A percentile compares a stretch with the other conserved stretches of the same genome.
Evolutionary conservation across 2,329 filamentous ascomycete species (phyloP).

Genomic region (Aureobasidium sp.): DNA sequence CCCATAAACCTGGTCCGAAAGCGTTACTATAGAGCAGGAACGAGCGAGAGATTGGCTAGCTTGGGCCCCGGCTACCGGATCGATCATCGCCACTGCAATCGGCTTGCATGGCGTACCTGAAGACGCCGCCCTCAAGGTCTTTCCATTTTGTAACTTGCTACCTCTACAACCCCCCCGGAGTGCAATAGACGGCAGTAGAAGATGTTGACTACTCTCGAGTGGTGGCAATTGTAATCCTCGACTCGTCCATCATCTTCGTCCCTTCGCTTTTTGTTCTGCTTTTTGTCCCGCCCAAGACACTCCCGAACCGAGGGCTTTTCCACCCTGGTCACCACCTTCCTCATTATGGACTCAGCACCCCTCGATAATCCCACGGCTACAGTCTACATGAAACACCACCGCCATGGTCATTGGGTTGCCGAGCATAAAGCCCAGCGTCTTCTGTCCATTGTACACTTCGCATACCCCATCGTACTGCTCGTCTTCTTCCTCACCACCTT

Average conservation of each 20-base stretch:
- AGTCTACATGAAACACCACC: slow-evolving; percentile 4
- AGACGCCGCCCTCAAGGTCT: neutral
- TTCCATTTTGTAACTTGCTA: neutral
- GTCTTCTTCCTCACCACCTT: slow-evolving; percentile 56
- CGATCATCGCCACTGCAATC: slow-evolving; percentile 4
- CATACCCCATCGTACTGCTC: slow-evolving; percentile 56
- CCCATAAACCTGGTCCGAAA: neutral
- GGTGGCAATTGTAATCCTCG: neutral
- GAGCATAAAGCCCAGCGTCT: slow-evolving; percentile 34
- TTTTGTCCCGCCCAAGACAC: neutral
- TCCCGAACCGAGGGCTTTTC: neutral
- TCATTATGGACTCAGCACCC: neutral
- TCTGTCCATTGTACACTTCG: slow-evolving; percentile 43
- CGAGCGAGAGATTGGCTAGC: neutral
- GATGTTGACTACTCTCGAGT: slow-evolving; percentile 3
- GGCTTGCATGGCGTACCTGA: slow-evolving; percentile 3
- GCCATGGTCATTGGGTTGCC: slow-evolving; percentile 24
- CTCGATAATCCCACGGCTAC: neutral
- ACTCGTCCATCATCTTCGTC: neutral
- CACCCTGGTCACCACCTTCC: neutral
- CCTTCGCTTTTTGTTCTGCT: neutral
- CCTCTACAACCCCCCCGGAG: neutral
- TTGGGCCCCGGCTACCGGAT: neutral
- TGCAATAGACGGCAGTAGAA: slow-evolving; percentile 6
- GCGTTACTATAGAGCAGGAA: neutral